Base-by-base conservation (phyloP, 768 basidiomycete species). In the Pleurotus pulmonarius region DNA sequence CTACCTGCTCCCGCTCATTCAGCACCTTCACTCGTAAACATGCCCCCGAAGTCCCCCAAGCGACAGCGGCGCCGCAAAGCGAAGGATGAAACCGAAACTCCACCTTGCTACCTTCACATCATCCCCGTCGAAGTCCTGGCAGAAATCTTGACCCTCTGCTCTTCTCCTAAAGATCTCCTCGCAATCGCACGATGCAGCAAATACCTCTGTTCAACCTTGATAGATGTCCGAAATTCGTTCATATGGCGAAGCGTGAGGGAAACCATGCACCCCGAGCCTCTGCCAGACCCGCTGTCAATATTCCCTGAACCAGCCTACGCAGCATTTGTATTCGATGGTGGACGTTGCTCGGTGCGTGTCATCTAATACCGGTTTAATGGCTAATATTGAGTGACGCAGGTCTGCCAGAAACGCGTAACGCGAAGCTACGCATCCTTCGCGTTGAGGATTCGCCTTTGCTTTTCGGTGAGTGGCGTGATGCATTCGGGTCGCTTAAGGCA, bases 101-200 rank as follows among this genome's bases (percentile, higher is more conserved):
- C 20, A 26, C 48, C 20, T 11, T 57, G 51, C 46, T 39, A 55
- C 20, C 37, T 62, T n/a, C 38, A 56, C n/a, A 56, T 45, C 12
- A 64, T 89, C 3, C 88, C 88, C 9, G 64, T 85, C 40, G 88
- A 90, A 61, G 71, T 90, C 12, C 65, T 88, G 5, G 80, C 82
- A 3, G 86, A 87, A 61, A 78, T 89, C 47, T 76, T 89, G 16
- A 65, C 81, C 5, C 69, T 71, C 49, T 80, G 80, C 0, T 58
- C 67, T 4, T 86, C 83, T 0, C 77, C 85, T 1, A 73, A 73
- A 48, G 82, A 84, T 58, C 70, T 88, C 11, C 75, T 89, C 38
- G 75, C 86, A 1, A 69, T 88, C 4, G 75, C 86, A 9, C 79
- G 85, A 5, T 79, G 78, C 39, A 83, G 75, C 73, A 83, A 81